Evolutionary conservation across 2,329 filamentous ascomycete species (phyloP), one percentile per base, ranked within the genome.

Genomic region (Trichophyton simii): DNA sequence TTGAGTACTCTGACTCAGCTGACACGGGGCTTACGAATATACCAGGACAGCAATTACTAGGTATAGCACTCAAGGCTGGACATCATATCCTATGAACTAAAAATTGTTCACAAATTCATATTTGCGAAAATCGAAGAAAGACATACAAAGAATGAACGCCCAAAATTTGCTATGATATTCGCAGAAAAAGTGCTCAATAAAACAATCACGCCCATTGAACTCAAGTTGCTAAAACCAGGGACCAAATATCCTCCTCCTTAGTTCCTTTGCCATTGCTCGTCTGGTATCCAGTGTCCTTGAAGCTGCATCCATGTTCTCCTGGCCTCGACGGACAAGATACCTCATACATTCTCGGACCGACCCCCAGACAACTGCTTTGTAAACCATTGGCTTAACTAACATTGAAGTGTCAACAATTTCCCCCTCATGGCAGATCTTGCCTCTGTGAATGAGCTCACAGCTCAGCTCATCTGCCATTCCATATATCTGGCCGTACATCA

Each of bases 281-380:
- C 78, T 72, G 20, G 79, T 81, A 62, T 80, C 80, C 58, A 71
- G 72, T 0, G 81, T 83, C 63, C 82, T 68, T 20, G 72, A 70
- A 8, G 79, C 78, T 11, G 81, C 80, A 72, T 83, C 82, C 71
- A 78, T 78, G 67, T 84, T 83, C 73, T 83, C 82, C 41, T 78
- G 78, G 25, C 80, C 82, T 59, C 81, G 68, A 55, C 82, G 70
- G 41, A 82, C 70, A 60, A 87, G 72, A 71, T 87, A 95, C 76
- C 89, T 87, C 66, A 95, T 85, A 73, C 91, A 95, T 77, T 96
- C 89, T 3, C 73, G 74, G 66, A 81, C 78, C 3, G 73, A 78
- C 0, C 81, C 82, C 81, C 81, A 83, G 18, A 79, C 76, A 61
- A 80, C 75, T 65, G 77, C 79, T 71, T 84, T 83, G 68, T 79